A percentile compares a stretch with the other conserved stretches of the same genome.
Evolutionary conservation across 2,329 filamentous ascomycete genomes (phyloP).

Genomic region (Neophaeococcomyces mojaviensis): DNA sequence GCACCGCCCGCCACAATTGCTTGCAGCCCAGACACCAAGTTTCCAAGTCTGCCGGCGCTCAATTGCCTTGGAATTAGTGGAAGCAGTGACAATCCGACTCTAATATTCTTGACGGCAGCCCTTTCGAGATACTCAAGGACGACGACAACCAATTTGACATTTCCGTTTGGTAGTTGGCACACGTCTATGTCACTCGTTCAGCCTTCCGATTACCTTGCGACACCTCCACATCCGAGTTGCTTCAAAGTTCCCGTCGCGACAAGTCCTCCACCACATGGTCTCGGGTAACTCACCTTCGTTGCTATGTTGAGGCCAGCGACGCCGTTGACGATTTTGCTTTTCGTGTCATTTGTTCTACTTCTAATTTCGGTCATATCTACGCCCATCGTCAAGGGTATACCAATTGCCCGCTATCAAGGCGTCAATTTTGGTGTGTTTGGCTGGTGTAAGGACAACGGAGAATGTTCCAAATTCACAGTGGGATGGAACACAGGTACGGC

Average conservation of each 20-base stretch:
- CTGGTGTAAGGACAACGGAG: constrained; percentile 56
- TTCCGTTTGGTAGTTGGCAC: neutral
- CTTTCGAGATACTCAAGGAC: too few species aligned
- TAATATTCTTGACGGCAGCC: too few species aligned
- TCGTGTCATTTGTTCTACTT: constrained; percentile 76
- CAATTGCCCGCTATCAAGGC: constrained; percentile 67
- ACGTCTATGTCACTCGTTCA: constrained; percentile 1
- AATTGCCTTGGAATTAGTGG: too few species aligned
- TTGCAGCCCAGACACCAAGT: too few species aligned
- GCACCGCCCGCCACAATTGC: too few species aligned
- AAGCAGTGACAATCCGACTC: too few species aligned
- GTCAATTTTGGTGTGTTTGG: constrained; percentile 90
- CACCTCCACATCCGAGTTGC: neutral
- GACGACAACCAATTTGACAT: too few species aligned
- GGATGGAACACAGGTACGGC: constrained; percentile 77
- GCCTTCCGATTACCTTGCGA: neutral
- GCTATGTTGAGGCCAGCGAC: constrained; percentile 87
- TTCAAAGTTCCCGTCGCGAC: neutral
- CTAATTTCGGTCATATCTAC: constrained; percentile 85
- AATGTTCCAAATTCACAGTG: constrained; percentile 67
- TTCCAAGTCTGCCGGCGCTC: too few species aligned
- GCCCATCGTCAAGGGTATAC: constrained; percentile 77
- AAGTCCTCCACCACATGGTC: constrained; percentile 3
- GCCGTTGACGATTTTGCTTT: constrained; percentile 76
- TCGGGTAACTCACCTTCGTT: constrained; percentile 22